Percentiles rank a stretch among this genome's conserved stretches.
Conservation (phyloP, 108 stramenopile species). For the Skeletonema marinoi region DNA sequence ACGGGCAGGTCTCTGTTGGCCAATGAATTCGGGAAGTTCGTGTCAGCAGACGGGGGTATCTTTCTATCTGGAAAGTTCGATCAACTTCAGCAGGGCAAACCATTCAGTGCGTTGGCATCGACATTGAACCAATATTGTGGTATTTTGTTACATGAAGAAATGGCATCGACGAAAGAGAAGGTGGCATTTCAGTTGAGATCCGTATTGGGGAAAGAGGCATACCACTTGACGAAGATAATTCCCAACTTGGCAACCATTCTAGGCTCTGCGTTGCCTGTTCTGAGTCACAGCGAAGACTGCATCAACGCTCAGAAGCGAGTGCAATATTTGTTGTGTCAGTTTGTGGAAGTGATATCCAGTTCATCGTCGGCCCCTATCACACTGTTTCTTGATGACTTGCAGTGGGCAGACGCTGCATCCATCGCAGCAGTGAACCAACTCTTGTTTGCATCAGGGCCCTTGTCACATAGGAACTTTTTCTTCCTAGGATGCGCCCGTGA, state of each 20-base stretch:
- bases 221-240: background rate
- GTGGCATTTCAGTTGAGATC: background rate
- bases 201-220: background rate
- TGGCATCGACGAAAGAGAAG: background rate
- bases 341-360: background rate
- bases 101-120: background rate
- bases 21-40: background rate
- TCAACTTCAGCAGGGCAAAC: background rate
- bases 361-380: background rate
- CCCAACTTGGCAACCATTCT: background rate
- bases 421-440: slow-evolving; percentile 6
- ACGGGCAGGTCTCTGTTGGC: background rate
- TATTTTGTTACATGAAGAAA: background rate
- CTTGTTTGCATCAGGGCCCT: background rate
- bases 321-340: slow-evolving; percentile 9
- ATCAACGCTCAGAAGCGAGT: background rate
- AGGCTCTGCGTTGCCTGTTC: background rate
- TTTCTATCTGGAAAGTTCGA: background rate
- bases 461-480: background rate
- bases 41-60: background rate
- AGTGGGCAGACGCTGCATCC: slow-evolving; percentile 5
- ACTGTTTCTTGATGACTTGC: background rate
- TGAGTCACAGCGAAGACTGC: background rate
- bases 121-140: background rate
- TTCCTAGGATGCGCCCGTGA: background rate